Percentiles rank a stretch among this genome's conserved stretches.
Evolutionary conservation across 1,284 basidiomycete genomes (phyloP).

Genomic region (Salmacisia buchloeana): DNA sequence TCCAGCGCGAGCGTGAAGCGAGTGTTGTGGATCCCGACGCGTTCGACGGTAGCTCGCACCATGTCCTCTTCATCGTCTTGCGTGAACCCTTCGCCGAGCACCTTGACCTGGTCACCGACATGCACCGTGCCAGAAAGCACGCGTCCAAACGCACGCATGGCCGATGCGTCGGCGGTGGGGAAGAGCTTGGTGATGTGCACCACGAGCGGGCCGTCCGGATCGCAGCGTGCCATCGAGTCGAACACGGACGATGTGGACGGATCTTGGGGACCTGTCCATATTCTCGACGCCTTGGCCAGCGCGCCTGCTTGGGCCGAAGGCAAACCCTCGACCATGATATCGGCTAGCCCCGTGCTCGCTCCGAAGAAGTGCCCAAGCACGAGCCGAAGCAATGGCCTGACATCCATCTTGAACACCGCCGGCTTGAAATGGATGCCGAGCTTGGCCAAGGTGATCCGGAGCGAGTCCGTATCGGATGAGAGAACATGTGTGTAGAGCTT

Average conservation of each 20-base stretch:
- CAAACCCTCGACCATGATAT: constrained; percentile 82
- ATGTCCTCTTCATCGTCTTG: constrained; percentile 98
- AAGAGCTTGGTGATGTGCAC: constrained; percentile 90
- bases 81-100: constrained; percentile 94
- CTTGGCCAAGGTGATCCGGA: constrained; percentile 72
- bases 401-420: constrained; percentile 96
- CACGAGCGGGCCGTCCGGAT: constrained; percentile 79
- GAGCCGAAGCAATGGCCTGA: constrained; percentile 84
- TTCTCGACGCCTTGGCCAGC: constrained; percentile 60
- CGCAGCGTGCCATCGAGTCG: constrained; percentile 72
- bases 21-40: constrained; percentile 82
- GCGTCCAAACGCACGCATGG: constrained; percentile 90
- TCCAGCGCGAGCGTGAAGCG: constrained; percentile 86
- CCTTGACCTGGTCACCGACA: constrained; percentile 79
- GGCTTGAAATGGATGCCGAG: constrained; percentile 85
- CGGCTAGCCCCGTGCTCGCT: constrained; percentile 71
- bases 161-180: constrained; percentile 88
- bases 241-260: constrained; percentile 50
- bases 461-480: constrained; percentile 77
- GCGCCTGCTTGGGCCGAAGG: constrained; percentile 75
- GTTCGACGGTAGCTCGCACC: constrained; percentile 77
- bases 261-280: constrained; percentile 28
- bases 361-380: constrained; percentile 96
- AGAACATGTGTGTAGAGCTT: constrained; percentile 92
- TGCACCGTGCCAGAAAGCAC: constrained; percentile 84